phyloP scores from a whole-genome alignment of 140 eudicot genomes.

The Stevia rebaudiana region DNA sequence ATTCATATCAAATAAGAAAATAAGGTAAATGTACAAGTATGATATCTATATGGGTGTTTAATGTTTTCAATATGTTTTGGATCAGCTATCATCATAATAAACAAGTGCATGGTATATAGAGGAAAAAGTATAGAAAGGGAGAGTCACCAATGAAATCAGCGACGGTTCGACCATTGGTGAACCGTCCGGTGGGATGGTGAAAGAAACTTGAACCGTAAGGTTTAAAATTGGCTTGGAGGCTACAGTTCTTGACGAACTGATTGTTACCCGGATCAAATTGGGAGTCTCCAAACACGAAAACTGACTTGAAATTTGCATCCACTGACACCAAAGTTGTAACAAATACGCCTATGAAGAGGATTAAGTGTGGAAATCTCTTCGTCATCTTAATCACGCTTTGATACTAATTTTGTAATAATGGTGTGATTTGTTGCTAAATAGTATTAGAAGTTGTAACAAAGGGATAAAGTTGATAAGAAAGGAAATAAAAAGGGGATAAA shows the following conservation, averaged over 20 bases:
- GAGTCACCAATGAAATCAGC: conserved; percentile 54
- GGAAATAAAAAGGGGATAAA: neutral
- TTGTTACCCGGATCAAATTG: conserved; percentile 74
- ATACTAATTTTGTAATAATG: conserved; percentile 14
- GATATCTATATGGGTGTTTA: neutral
- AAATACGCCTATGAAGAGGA: conserved; percentile 7
- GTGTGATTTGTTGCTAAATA: conserved; percentile 16
- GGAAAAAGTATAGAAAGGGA: neutral
- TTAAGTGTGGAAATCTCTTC: conserved; percentile 21
- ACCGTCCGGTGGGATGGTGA: conserved; percentile 68
- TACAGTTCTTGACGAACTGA: conserved; percentile 41
- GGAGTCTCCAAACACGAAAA: conserved; percentile 62
- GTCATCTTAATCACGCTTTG: conserved; percentile 11
- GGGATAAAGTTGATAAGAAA: neutral
- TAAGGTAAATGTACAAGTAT: neutral
- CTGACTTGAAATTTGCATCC: conserved; percentile 27
- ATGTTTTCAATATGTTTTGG: too few species aligned
- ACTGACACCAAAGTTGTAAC: conserved; percentile 2
- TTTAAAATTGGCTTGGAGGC: conserved; percentile 53
- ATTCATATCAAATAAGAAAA: neutral
- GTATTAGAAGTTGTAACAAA: conserved; percentile 3
- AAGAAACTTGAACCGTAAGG: conserved; percentile 64
- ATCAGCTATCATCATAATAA: neutral
- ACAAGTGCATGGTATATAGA: neutral
- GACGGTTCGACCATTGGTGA: conserved; percentile 78